Conservation (phyloP, 2,329 filamentous ascomycete genomes). For the Rachicladosporium sp. region DNA sequence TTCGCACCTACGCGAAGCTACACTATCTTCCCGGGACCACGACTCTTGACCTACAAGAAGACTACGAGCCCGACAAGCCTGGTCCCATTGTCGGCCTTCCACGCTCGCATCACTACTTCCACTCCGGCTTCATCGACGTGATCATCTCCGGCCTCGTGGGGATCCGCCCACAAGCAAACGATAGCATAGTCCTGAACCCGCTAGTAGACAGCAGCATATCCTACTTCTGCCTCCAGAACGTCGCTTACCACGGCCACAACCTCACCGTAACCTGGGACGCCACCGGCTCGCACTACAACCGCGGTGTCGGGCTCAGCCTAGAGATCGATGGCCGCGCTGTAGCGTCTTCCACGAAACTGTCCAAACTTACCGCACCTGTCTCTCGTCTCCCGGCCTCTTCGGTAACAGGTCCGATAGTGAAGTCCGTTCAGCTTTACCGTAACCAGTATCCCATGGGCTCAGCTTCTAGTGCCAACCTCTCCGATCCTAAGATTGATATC, state of each 20-base stretch:
- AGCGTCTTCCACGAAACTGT: constrained; percentile 18
- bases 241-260: constrained; percentile 31
- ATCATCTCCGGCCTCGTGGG: constrained; percentile 32
- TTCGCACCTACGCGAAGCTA: constrained; percentile 29
- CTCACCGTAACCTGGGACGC: constrained; percentile 32
- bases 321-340: constrained; percentile 25
- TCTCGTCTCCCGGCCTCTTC: constrained; percentile 10
- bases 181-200: constrained; percentile 31
- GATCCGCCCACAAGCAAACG: constrained; percentile 27
- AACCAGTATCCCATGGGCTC: constrained; percentile 22
- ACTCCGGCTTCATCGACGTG: constrained; percentile 33
- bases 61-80: constrained; percentile 33
- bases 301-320: constrained; percentile 20
- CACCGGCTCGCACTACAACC: constrained; percentile 22
- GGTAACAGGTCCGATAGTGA: constrained; percentile 16
- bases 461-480: constrained; percentile 16
- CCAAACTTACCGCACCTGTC: constrained; percentile 16
- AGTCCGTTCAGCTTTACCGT: constrained; percentile 25
- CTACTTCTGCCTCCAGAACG: constrained; percentile 31
- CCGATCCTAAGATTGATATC: too few relatives aligned
- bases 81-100: constrained; percentile 30
- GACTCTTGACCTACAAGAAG: constrained; percentile 31
- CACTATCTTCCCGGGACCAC: constrained; percentile 25
- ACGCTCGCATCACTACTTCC: constrained; percentile 34
- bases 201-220: constrained; percentile 21